Base-by-base conservation (phyloP, 2,329 filamentous ascomycete species). In the Fusarium denticulatum region DNA sequence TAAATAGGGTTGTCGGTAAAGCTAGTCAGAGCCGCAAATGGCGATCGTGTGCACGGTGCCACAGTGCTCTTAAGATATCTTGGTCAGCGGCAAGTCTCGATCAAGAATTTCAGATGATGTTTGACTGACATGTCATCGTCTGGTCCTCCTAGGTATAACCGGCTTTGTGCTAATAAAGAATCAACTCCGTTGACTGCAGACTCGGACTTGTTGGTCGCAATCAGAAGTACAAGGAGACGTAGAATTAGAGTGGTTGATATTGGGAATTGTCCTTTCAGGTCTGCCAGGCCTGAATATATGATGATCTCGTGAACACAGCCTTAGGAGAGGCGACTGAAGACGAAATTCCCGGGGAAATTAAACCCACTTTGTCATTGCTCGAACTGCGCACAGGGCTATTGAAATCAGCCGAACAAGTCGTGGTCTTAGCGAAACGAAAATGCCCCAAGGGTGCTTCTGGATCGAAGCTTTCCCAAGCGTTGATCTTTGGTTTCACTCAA, bases 11-110 rank as follows among this genome's bases (percentile, higher is more conserved):
- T 77, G 76, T 95, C 93, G 2, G 82, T 85, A 50, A 90, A 85
- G 1, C 93, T 92, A 0, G 93, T 95, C 3, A 95, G 87, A 1
- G 92, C 92, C 6, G 91, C 87, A 73, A 95, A 95, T 0, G 90
- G 85, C 0, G 93, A 95, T 9, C 91, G 87, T 9, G 92, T 83
- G 32, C 82, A 83, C 1, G 22, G 85, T 83, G 2, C 84, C 73
- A 39, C 37, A 39, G 15, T 15, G 36, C 14, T 50, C 39, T 37
- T 58, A 12, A 52, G 81, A 78, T n/a, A 85, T 77, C 12, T 85
- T 81, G 0, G 89, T 91, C 20, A 93, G 85, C 0, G 92, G 92
- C 3, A 94, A 83, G 4, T 76, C 79, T 56, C 85, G 80, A 69
- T 94, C 24, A 18, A 46, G 24, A 5, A 10, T 28, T 10, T 5